These are phyloP conservation scores for Eimeria sp. DNA, from an alignment of 169 alveolate genomes.

Conservation along the genomic window DNA sequence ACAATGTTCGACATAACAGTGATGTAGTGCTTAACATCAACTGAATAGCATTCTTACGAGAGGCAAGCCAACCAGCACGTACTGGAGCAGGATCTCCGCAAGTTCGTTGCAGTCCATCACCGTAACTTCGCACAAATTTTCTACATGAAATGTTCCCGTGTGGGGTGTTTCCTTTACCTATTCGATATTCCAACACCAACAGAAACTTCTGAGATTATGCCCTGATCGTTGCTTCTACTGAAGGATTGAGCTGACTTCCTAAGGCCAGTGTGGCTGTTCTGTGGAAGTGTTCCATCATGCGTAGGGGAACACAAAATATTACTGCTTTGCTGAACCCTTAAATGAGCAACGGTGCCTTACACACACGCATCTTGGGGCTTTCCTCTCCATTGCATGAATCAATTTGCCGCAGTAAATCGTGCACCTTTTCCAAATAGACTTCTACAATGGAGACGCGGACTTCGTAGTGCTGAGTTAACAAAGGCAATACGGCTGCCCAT, in stretches of 20 bases:
- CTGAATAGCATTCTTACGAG: neutral
- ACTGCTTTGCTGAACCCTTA: neutral
- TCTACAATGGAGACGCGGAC: constrained; percentile 69
- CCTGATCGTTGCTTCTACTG: neutral
- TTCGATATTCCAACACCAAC: neutral
- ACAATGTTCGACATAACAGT: too few species aligned
- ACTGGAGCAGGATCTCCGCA: constrained; percentile 56
- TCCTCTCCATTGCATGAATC: constrained; percentile 2
- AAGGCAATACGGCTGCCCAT: neutral
- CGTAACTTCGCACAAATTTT: constrained; percentile 68
- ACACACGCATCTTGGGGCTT: constrained; percentile 66
- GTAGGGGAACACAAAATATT: neutral
- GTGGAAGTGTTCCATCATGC: neutral
- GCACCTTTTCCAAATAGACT: constrained; percentile 71
- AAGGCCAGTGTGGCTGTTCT: neutral
- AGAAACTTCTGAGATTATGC: neutral
- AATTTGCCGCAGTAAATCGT: constrained; percentile 28
- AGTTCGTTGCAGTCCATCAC: constrained; percentile 54
- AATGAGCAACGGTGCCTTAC: constrained; percentile 42
- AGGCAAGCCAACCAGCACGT: neutral
- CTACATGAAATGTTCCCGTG: constrained; percentile 59
- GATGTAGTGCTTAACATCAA: neutral
- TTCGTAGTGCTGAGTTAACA: constrained; percentile 63
- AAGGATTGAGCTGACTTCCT: too few species aligned
- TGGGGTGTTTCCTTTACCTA: constrained; percentile 69